phyloP scores from a whole-genome alignment of 108 stramenopile genomes.

The Fistulifera solaris region DNA sequence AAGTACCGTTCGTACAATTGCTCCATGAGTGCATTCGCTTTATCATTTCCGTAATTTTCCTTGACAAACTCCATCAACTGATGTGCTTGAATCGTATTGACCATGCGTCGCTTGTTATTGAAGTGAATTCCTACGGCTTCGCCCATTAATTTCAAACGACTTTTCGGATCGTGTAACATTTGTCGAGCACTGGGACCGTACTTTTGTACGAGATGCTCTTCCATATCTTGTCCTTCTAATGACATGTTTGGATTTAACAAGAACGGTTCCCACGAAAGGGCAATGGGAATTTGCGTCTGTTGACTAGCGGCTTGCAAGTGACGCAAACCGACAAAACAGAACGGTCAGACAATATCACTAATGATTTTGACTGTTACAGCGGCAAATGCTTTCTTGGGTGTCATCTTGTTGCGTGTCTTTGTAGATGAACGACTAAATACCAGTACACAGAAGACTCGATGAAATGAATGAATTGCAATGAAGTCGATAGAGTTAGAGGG shows the following conservation, averaged over 20 bases:
- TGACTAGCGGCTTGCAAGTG: constrained; percentile 23
- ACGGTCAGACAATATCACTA: constrained; percentile 34
- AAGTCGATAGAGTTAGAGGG: too few relatives aligned
- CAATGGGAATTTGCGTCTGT: constrained; percentile 9
- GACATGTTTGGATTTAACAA: constrained; percentile 21
- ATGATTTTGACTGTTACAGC: constrained; percentile 21
- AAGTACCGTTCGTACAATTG: constrained; percentile 24
- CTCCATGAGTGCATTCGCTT: constrained; percentile 24
- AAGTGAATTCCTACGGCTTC: constrained; percentile 25
- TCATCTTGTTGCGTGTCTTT: too few relatives aligned
- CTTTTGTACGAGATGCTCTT: constrained; percentile 18
- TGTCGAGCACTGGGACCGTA: constrained; percentile 14
- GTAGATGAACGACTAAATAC: too few relatives aligned
- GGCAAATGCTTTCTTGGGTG: neutral
- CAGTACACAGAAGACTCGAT: too few relatives aligned
- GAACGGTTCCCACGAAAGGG: constrained; percentile 24
- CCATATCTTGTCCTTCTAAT: constrained; percentile 13
- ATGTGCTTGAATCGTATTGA: constrained; percentile 18
- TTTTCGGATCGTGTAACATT: constrained; percentile 20
- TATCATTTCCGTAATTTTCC: constrained; percentile 12
- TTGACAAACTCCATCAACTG: constrained; percentile 23
- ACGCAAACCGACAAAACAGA: constrained; percentile 28
- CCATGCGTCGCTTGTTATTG: constrained; percentile 13
- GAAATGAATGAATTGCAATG: too few relatives aligned
- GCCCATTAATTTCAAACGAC: constrained; percentile 10